A percentile compares a stretch with the other conserved stretches of the same genome.
Evolutionary conservation across 345 rosid species (phyloP).

Genomic region (Garcia nutans): DNA sequence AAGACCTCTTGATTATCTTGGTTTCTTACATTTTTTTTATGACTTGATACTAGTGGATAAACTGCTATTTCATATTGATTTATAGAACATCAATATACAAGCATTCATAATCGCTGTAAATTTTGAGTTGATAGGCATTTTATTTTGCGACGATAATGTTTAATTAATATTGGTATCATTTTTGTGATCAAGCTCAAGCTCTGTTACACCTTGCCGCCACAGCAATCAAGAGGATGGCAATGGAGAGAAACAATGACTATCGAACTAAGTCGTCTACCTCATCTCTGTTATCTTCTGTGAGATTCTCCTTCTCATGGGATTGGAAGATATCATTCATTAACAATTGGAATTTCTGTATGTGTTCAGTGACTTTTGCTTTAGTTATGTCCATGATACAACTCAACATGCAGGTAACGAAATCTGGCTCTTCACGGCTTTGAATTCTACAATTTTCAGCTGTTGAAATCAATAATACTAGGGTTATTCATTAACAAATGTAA

Average conservation of each 20-base stretch:
- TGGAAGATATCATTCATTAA: constrained; percentile 34
- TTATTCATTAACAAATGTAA: no score
- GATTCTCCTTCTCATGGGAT: constrained; percentile 10
- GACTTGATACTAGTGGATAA: no score
- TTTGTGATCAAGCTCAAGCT: neutral
- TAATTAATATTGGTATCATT: neutral
- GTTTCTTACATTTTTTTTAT: no score
- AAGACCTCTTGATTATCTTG: no score
- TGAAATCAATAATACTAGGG: neutral
- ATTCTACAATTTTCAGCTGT: constrained; percentile 18
- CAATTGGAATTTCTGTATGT: constrained; percentile 30
- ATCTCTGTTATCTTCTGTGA: constrained; percentile 12
- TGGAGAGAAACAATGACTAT: constrained; percentile 45
- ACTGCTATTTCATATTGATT: neutral
- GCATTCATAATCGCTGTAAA: no score
- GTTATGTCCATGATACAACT: constrained; percentile 40
- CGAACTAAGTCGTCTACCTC: constrained; percentile 30
- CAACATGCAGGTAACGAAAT: constrained; percentile 12
- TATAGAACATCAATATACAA: no score
- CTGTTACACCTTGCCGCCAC: constrained; percentile 28
- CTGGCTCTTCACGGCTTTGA: constrained; percentile 6
- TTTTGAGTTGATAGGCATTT: no score
- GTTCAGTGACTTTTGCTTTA: constrained; percentile 35
- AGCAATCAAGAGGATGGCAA: constrained; percentile 44
- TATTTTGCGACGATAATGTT: no score